A percentile compares a stretch with the other conserved stretches of the same genome.
Evolutionary conservation across 495 filamentous ascomycete species (phyloP).

Genomic region (Talaromyces borbonicus): DNA sequence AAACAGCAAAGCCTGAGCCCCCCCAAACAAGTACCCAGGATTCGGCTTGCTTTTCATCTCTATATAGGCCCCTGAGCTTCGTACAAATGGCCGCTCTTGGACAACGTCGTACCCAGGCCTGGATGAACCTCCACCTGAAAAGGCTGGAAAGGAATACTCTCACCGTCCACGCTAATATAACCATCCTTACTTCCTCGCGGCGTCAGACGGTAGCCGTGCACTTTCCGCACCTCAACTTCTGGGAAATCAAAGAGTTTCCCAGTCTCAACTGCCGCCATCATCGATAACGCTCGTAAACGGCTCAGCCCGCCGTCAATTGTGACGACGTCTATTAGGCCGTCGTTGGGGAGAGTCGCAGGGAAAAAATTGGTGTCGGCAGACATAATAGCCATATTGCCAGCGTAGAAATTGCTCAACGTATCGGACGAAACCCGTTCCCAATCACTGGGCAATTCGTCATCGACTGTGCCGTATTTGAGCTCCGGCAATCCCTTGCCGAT

Average conservation of each 20-base stretch:
- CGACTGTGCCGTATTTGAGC: constrained; percentile 68
- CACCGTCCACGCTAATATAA: constrained; percentile 92
- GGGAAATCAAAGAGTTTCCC: constrained; percentile 69
- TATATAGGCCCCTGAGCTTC: constrained; percentile 54
- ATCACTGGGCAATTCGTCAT: constrained; percentile 61
- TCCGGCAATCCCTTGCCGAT: constrained; percentile 49
- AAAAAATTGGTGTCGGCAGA: constrained; percentile 82
- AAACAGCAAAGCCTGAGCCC: not conserved
- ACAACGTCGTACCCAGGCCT: constrained; percentile 75
- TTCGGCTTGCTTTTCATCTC: too few species aligned
- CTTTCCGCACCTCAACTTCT: constrained; percentile 70
- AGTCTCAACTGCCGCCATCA: constrained; percentile 59
- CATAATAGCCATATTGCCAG: constrained; percentile 93
- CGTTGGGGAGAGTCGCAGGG: constrained; percentile 69
- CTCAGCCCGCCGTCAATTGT: constrained; percentile 67
- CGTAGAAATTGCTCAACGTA: constrained; percentile 85
- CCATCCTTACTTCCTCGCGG: constrained; percentile 58
- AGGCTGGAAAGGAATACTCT: constrained; percentile 71
- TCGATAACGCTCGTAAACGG: constrained; percentile 48
- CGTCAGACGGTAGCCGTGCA: constrained; percentile 70
- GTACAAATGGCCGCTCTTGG: constrained; percentile 58
- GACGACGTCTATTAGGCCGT: constrained; percentile 79
- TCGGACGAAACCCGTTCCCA: constrained; percentile 65
- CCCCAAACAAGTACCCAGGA: not conserved
- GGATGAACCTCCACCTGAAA: constrained; percentile 87